Base-by-base conservation (phyloP, 1,284 basidiomycete genomes). In the Cutaneotrichosporon mucoides region DNA sequence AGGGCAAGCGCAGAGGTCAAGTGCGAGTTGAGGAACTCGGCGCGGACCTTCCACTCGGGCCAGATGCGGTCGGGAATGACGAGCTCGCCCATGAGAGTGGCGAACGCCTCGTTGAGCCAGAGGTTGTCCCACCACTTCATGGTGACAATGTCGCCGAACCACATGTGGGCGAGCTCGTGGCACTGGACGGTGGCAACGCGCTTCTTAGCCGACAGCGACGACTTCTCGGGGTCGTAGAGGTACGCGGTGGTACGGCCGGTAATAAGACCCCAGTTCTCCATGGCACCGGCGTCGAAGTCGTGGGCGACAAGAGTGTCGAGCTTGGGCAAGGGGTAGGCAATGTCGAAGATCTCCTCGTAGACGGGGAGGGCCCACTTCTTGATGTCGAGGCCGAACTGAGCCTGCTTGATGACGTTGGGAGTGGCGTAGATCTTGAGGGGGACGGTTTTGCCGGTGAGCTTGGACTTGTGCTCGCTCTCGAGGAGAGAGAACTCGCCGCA, bases 241-340 rank as follows among this genome's bases (percentile, higher is more conserved):
- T 92, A 90, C 2, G 87, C 87, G 45, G 82, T 86, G 2, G 91
- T 93, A 52, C 93, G 84, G 34, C 92, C 93, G 8, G 90, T 96
- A 72, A 97, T 96, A 60, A 97, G 80, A 59, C 93, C 92, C 85
- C 90, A 93, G 76, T 96, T 96, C 80, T 97, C 92, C 92, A 94
- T 95, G 3, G 92, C 92, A 55, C 90, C 91, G 38, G 88, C 87
- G 73, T 95, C 92, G 67, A 95, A 95, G 75, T 95, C 91, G 61
- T 84, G 85, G 6, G 84, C 89, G 83, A 76, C 80, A 11, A 94
- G 82, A 1, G 92, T 93, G 73, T 96, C 92, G 50, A 95, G 83
- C 80, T 98, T 97, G 13, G 94, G 92, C 50, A 97, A 82, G 24
- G 94, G 92, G 76, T 89, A 96, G 64, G 89, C 89, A 65, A 95